These are phyloP conservation scores for Cercophora scortea DNA, from an alignment of 495 filamentous ascomycete species.

Conservation along the genomic window DNA sequence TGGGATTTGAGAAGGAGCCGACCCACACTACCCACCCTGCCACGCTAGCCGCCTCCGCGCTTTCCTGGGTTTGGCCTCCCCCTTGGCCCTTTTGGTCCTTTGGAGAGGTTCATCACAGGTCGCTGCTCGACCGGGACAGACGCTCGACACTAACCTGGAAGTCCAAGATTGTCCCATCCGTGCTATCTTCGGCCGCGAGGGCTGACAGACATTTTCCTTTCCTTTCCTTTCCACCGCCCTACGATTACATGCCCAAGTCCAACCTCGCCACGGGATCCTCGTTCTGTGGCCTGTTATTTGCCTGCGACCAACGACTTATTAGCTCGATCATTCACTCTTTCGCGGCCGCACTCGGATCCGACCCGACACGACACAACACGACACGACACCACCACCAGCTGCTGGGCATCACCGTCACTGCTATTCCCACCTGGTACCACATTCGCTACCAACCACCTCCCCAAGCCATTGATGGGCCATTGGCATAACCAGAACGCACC, in stretches of 20 bases:
- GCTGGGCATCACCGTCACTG: not conserved
- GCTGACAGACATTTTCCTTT: not conserved
- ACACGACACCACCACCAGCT: not conserved
- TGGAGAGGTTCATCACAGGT: not conserved
- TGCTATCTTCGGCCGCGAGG: not conserved
- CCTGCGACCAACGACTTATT: no score
- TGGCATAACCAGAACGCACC: not conserved
- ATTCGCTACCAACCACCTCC: not conserved
- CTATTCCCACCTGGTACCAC: not conserved
- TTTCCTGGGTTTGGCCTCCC: not conserved
- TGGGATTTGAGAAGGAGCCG: not conserved
- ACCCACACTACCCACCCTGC: not conserved
- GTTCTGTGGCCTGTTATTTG: not conserved
- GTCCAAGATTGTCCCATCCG: no score
- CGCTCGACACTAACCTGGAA: not conserved
- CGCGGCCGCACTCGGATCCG: not conserved
- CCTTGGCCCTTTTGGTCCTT: no score
- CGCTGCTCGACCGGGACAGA: not conserved
- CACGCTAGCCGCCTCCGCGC: not conserved
- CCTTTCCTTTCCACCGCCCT: not conserved
- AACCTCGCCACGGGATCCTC: not conserved
- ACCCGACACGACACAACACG: not conserved
- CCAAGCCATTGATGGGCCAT: constrained; percentile 2
- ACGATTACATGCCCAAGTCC: not conserved
- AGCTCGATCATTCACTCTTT: no score